These are phyloP conservation scores for Dendrobium chrysotoxum DNA, from an alignment of 106 monocot species.

Conservation along the genomic window DNA sequence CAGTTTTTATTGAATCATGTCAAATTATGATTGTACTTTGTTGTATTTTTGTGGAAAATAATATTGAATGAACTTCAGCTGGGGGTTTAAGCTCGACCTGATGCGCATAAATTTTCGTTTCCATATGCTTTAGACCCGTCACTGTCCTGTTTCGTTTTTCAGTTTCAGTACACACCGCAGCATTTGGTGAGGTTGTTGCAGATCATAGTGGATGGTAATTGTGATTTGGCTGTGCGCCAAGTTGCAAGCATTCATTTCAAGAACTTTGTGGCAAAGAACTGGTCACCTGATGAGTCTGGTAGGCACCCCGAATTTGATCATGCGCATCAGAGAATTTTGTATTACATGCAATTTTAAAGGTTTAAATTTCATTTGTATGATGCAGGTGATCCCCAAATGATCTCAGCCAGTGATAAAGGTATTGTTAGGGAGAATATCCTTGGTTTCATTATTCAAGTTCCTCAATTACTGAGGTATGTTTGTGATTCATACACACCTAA, in stretches of 20 bases:
- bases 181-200: slow-evolving; percentile 84
- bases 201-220: slow-evolving; percentile 64
- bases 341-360: not conserved
- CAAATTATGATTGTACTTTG: not conserved
- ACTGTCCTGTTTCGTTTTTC: slow-evolving; percentile 12
- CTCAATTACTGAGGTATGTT: slow-evolving; percentile 70
- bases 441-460: slow-evolving; percentile 70
- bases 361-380: not conserved
- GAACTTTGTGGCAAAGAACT: slow-evolving; percentile 91
- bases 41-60: not conserved
- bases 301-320: not conserved
- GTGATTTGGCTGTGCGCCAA: slow-evolving; percentile 80
- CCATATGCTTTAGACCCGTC: not conserved
- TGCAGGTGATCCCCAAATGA: slow-evolving; percentile 56
- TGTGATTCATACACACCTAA: not conserved
- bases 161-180: slow-evolving; percentile 81
- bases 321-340: not conserved
- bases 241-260: slow-evolving; percentile 97
- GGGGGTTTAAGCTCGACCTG: not conserved
- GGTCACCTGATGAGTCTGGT: slow-evolving; percentile 78
- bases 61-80: not conserved
- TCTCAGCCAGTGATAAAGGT: slow-evolving; percentile 57
- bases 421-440: slow-evolving; percentile 76
- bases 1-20: not conserved
- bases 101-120: not conserved